Evolutionary conservation across 2,329 filamentous ascomycete genomes (phyloP).

Genomic region (Aspergillus sp.): DNA sequence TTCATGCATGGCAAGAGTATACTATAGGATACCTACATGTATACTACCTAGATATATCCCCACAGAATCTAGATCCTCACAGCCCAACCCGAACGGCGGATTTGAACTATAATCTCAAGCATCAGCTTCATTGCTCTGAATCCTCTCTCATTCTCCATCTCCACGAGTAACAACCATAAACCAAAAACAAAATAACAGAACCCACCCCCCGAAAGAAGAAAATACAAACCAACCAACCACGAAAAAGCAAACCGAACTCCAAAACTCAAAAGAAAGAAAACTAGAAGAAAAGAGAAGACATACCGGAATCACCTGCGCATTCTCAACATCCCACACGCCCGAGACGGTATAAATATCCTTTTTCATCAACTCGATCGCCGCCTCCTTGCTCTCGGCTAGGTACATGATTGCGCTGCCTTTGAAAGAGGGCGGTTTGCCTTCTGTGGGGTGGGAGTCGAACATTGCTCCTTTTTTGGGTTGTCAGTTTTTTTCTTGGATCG

Average conservation of each 20-base stretch:
- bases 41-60: not conserved
- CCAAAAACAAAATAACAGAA: not conserved
- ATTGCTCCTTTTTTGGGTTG: constrained; percentile 56
- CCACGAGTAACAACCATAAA: not conserved
- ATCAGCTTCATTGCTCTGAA: not conserved
- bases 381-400: constrained; percentile 66
- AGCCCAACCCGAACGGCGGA: constrained; percentile 26
- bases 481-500: not conserved
- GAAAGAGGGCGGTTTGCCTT: constrained; percentile 64
- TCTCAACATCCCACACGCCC: constrained; percentile 79
- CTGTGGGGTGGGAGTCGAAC: constrained; percentile 64
- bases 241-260: no score
- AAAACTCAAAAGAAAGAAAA: not conserved
- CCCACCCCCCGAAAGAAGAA: not conserved
- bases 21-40: not conserved
- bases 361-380: constrained; percentile 65
- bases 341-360: constrained; percentile 69
- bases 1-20: not conserved
- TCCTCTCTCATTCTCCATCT: no score
- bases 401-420: constrained; percentile 71
- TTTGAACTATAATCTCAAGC: constrained; percentile 25
- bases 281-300: constrained; percentile 14
- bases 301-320: constrained; percentile 49
- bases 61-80: not conserved
- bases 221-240: not conserved